Evolutionary conservation across 352 stramenopile genomes (phyloP), one percentile per base, ranked within the genome.

Genomic region (Globisporangium perplexum): DNA sequence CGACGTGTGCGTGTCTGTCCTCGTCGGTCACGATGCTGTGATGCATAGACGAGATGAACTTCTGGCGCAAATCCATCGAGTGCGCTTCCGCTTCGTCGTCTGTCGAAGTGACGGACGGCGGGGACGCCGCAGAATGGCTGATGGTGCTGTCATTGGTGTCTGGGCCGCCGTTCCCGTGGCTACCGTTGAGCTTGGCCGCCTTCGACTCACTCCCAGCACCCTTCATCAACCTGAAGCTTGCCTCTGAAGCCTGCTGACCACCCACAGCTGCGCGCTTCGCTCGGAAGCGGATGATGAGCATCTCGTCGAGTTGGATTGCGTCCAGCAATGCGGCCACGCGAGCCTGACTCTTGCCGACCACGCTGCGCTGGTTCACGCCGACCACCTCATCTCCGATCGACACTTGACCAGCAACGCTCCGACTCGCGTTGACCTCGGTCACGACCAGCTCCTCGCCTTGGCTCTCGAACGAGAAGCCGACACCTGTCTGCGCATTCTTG

Each of bases 311-410:
- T 8, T 64, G 50, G 8, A 83, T 57, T 18, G 43, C 49, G 26
- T 63, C 60, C 22, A 86, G 61, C n/a, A 86, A 44, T 1, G 30
- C 36, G 1, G 63, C 42, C 8, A 83, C 61, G 1, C 80, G 68
- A 3, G 60, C 65, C 4, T 56, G 39, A n/a, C 66, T 50, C 36
- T 85, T 79, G 6, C 60, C 63, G 22, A 73, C 41, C 7, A 87
- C 55, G 31, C 56, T 77, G 12, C 73, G 63, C 53, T 75, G 75
- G 61, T 90, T 88, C 18, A 93, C 61, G 10, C 57, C 61, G 1
- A 93, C 65, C n/a, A 88, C 63, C 48, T 90, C 73, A 46, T 93
- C 83, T 14, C 69, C 74, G 39, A 71, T 31, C 28, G n/a, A 57
- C 14, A 66, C 53, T 22, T 53, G 36, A 10, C 55, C 33, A 8